Evolutionary conservation across 306 rosid species (phyloP), one percentile per base, ranked within the genome.

Genomic region (Dalbergia cochinchinensis): DNA sequence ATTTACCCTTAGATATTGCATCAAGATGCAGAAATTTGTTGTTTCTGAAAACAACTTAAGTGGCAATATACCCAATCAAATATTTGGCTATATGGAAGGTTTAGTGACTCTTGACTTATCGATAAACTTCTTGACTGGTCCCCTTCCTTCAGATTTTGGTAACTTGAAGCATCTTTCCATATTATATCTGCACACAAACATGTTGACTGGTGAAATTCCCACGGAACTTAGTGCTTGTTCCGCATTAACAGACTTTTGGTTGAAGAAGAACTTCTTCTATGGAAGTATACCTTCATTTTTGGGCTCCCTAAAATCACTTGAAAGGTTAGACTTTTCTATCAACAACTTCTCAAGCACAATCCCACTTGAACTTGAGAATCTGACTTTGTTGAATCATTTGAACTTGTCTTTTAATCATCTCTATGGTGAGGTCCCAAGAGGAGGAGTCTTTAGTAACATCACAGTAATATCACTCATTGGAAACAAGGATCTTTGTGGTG

Each of bases 401-500:
- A 15, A 84, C 65, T 18, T 88, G 8, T 88, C 89, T 8, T 81
- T 48, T 39, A 84, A 84, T 71, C 47, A 78, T 69, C 79, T 86
- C 4, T 37, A 35, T 11, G 88, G 92, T 8, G 86, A 80, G 37
- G 78, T 86, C 39, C 92, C 90, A 2, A 48, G 0, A 14, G 54
- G 70, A 64, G 84, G 86, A 6, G 72, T 78, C n/a, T 86, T 89
- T 37, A 47, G 42, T 47, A 82, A 80, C 48, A 5, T 54, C 31
- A 61, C 71, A 41, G 64, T 34, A 7, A 34, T 73, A 45, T 77
- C 80, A 11, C 54, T 85, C 11, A 5, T 60, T 20, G 58, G 85
- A 41, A 77, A 81, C n/a, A 50, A 72, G 7, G 31, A 69, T 62
- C 87, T 84, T 22, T 84, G 87, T 69, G 88, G 87, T 2, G 92